phyloP scores from a whole-genome alignment of 1,284 basidiomycete species.

The Naganishia albida region DNA sequence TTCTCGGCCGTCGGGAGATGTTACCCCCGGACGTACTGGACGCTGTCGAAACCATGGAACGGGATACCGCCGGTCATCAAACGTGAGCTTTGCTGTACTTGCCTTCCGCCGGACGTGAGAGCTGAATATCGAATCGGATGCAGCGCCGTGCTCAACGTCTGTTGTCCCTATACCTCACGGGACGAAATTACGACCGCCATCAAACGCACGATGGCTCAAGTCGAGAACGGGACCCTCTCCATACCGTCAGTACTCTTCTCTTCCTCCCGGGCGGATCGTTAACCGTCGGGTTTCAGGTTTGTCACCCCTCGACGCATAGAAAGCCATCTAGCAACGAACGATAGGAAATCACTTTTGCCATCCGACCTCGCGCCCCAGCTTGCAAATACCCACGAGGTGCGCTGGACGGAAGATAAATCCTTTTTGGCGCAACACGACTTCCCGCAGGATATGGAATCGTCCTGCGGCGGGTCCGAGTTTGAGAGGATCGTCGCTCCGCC shows the following conservation, averaged over 20 bases:
- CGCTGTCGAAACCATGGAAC: constrained; percentile 73
- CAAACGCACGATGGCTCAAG: constrained; percentile 60
- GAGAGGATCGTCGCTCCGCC: constrained; percentile 61
- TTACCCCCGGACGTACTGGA: constrained; percentile 73
- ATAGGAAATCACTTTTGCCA: too few species aligned
- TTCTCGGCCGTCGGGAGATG: constrained; percentile 76
- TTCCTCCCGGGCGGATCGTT: background rate
- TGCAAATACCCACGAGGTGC: too few species aligned
- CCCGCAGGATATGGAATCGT: too few species aligned
- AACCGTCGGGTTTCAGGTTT: background rate
- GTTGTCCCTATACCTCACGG: constrained; percentile 88
- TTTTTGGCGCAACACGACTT: too few species aligned
- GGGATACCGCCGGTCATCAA: constrained; percentile 72
- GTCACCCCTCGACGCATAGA: constrained; percentile 36
- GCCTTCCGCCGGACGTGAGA: background rate
- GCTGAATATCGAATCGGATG: constrained; percentile 4
- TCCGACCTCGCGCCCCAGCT: too few species aligned
- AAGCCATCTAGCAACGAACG: constrained; percentile 36
- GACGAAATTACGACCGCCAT: constrained; percentile 88
- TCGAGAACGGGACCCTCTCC: constrained; percentile 55
- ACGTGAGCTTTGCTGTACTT: constrained; percentile 56
- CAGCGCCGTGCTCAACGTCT: constrained; percentile 88
- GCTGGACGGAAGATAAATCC: too few species aligned
- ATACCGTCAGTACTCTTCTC: constrained; percentile 45
- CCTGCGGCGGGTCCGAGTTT: background rate